Base-by-base conservation (phyloP, 192 early-diverging fungal species). In the Coemansia aciculifera region DNA sequence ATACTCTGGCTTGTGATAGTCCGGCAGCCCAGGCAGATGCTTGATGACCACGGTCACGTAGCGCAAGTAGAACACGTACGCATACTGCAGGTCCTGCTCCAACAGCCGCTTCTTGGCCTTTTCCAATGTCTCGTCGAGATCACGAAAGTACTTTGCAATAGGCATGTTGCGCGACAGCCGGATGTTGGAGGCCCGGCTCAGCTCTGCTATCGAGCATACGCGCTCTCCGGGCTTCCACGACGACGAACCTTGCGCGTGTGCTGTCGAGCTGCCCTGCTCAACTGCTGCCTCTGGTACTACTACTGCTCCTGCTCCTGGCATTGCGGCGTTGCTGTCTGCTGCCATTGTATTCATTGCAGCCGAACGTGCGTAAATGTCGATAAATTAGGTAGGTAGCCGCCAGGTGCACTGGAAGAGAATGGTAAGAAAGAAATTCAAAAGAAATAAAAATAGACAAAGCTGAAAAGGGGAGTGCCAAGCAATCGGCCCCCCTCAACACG, bases 51-150 rank as follows among this genome's bases (percentile, higher is more conserved):
- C 71, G 11, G 86, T 93, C 59, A 81, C 83, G 69, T 87, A 90
- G 5, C 86, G 84, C 82, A 93, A 77, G 65, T 89, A 91, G 36
- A 86, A 75, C n/a, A 90, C 81, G 61, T 93, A 93, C 2, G 90
- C 89, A 23, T 83, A 83, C 57, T 88, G 84, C 9, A 88, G 66
- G 64, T 93, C 88, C 68, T 87, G 77, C 71, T 93, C 90, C 43
- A 68, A 44, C n/a, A 84, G 68, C 72, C 91, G 90, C 27, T 40
- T 56, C 48, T 75, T 75, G 75, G 83, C 83, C 67, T 85, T 80
- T 19, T 66, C 68, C 5, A 78, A 31, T n/a, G 73, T 78, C 39
- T 75, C 67, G 17, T 85, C 78, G 32, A 81, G 73, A 54, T 81
- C 79, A 4, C 48, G 44, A 59, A 68, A 80, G 68, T 81, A 78